Evolutionary conservation across 1,139 yeast species (phyloP).

Genomic region (Candida sojae): DNA sequence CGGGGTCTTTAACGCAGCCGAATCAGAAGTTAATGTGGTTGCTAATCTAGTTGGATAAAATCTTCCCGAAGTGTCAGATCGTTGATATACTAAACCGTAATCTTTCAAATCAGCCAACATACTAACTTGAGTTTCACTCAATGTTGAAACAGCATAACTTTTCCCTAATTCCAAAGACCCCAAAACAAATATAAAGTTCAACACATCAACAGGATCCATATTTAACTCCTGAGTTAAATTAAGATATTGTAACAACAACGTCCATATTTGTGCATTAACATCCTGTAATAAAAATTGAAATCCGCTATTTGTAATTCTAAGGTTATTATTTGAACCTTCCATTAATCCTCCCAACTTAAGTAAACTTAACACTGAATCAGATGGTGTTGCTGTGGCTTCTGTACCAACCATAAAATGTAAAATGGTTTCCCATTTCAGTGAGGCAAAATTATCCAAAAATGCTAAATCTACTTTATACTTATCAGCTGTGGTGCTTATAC

Average conservation of each 20-base stretch:
- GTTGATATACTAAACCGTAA: slow-evolving; percentile 87
- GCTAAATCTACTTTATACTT: slow-evolving; percentile 56
- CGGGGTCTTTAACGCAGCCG: slow-evolving; percentile 67
- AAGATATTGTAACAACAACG: slow-evolving; percentile 80
- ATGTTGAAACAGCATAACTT: slow-evolving; percentile 70
- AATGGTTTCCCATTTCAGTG: slow-evolving; percentile 90
- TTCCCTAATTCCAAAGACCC: slow-evolving; percentile 92
- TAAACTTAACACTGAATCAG: slow-evolving; percentile 65
- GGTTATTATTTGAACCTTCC: slow-evolving; percentile 55
- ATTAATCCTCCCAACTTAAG: slow-evolving; percentile 79
- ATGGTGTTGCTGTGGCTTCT: slow-evolving; percentile 63
- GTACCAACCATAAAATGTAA: slow-evolving; percentile 98
- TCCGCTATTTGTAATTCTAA: slow-evolving; percentile 85
- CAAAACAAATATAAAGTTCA: slow-evolving; percentile 87
- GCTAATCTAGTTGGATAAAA: slow-evolving; percentile 93
- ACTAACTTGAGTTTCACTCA: slow-evolving; percentile 78
- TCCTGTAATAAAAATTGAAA: slow-evolving; percentile 93
- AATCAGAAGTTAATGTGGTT: slow-evolving; percentile 86
- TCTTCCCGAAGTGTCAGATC: slow-evolving; percentile 57
- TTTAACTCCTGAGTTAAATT: slow-evolving; percentile 79
- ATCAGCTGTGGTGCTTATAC: slow-evolving; percentile 32
- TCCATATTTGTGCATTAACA: slow-evolving; percentile 94
- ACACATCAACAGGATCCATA: slow-evolving; percentile 96
- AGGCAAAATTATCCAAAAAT: slow-evolving; percentile 78
- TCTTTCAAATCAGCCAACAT: slow-evolving; percentile 91